Evolutionary conservation across 2,329 filamentous ascomycete genomes (phyloP).

Genomic region (Pseudocercospora cruenta): DNA sequence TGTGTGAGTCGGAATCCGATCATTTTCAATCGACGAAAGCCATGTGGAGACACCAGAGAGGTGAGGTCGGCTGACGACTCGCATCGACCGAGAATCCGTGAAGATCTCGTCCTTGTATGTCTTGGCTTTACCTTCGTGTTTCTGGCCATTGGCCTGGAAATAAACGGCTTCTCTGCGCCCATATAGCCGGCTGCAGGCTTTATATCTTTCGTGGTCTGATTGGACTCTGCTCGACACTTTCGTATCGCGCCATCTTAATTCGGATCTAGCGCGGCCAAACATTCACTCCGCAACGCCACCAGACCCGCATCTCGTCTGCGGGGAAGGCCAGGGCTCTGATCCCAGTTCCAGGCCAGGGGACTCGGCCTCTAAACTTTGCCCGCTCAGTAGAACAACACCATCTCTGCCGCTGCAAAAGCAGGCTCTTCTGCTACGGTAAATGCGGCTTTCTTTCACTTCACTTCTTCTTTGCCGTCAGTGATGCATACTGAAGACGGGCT

Average conservation of each 20-base stretch:
- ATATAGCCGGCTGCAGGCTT: background rate
- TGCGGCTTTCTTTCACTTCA: slow-evolving; percentile 16
- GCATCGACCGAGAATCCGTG: background rate
- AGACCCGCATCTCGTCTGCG: slow-evolving; percentile 2
- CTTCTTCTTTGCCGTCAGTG: slow-evolving; percentile 12
- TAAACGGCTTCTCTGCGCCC: background rate
- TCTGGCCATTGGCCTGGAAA: slow-evolving; percentile 4
- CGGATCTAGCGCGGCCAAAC: background rate
- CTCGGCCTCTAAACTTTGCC: slow-evolving; percentile 1
- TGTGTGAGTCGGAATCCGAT: too few species aligned
- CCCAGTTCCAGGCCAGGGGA: background rate
- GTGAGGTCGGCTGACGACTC: slow-evolving; percentile 4
- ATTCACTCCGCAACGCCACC: slow-evolving; percentile 1
- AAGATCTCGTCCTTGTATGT: background rate
- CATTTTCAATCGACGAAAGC: background rate
- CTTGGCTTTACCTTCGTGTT: slow-evolving; percentile 3
- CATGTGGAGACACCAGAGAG: background rate
- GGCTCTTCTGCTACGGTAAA: slow-evolving; percentile 17
- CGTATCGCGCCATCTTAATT: background rate
- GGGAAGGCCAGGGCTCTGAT: slow-evolving; percentile 8
- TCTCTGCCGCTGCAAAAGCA: slow-evolving; percentile 7
- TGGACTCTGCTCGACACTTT: background rate
- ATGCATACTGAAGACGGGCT: slow-evolving; percentile 4
- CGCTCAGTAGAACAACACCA: background rate
- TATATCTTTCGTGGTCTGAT: background rate